Base-by-base conservation (phyloP, 1,139 yeast species). In the Hyphopichia burtonii region DNA sequence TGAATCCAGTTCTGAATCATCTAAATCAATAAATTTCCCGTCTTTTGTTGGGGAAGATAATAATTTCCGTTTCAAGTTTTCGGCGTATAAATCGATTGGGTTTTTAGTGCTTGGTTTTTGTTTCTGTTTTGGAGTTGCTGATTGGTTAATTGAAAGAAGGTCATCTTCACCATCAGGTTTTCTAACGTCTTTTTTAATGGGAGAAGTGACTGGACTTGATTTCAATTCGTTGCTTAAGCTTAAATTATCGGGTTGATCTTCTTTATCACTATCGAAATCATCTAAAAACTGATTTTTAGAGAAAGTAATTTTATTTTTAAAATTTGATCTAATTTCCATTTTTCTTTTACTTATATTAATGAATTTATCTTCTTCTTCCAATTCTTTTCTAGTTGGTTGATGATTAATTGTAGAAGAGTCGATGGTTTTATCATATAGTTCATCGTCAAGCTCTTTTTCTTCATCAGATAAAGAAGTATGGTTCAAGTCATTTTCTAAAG, bases 391-490 rank as follows among this genome's bases (percentile, higher is more conserved):
- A 11, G 41, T 27, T 19, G 18, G 34, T 20, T 38, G 37, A 20
- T 38, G 37, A 25, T 38, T 31, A 2, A 38, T 28, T 1, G 27
- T 34, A 8, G 41, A 38, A 4, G 41, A 38, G 12, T 38, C 41
- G 14, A 38, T 28, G 2, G 37, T 23, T 19, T 34, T 48, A 17
- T 58, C 59, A 40, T 54, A 52, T 8, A 53, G 47, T 15, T 52
- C 61, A 10, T 54, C 55, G 28, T 60, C 56, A 35, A 65, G 44
- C 42, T 70, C 77, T 18, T 66, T 53, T 45, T 72, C 78, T 46
- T 71, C 77, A 42, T 72, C 78, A 1, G 75, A 67, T 17, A 71
- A 52, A 1, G 76, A 54, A 0, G 61, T 59, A 38, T 54, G 64
- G 1, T 71, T 49, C 18, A 71, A 55, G 40, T 72, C 77, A 2